Evolutionary conservation across 2,329 filamentous ascomycete species (phyloP).

Genomic region (Rhexocercosporidium sp.): DNA sequence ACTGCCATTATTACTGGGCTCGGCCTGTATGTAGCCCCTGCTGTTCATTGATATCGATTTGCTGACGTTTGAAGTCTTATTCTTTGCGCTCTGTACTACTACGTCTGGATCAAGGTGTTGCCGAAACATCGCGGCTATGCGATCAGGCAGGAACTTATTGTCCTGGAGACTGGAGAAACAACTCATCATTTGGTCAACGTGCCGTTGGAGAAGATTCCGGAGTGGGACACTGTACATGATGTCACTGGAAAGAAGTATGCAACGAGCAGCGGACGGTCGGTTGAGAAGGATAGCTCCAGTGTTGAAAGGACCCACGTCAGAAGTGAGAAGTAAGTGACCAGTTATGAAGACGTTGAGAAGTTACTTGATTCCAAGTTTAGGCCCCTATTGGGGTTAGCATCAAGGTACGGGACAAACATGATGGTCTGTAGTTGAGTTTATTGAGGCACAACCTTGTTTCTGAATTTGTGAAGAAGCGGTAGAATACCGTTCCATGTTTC

Average conservation of each 20-base stretch:
- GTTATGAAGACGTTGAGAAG: no score
- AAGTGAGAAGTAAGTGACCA: neutral
- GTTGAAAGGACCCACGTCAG: neutral
- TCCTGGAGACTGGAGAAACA: constrained; percentile 53
- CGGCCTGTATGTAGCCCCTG: constrained; percentile 58
- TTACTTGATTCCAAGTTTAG: no score
- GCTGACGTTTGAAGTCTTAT: constrained; percentile 47
- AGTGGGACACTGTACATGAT: constrained; percentile 66
- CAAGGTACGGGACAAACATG: no score
- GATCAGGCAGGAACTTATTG: constrained; percentile 59
- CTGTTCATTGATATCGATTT: neutral
- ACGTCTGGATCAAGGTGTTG: constrained; percentile 60
- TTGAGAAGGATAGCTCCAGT: neutral
- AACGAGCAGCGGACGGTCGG: neutral
- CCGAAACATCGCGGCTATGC: constrained; percentile 58
- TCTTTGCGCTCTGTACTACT: constrained; percentile 62
- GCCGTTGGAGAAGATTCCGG: constrained; percentile 52
- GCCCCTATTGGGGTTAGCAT: no score
- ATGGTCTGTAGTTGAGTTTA: no score
- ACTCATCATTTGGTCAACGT: constrained; percentile 59
- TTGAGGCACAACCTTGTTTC: no score
- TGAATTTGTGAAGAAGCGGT: no score
- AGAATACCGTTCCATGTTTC: no score
- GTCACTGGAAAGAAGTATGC: constrained; percentile 33
- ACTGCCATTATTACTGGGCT: constrained; percentile 71